A percentile compares a stretch with the other conserved stretches of the same genome.
Conservation (phyloP, 352 stramenopile genomes). For the Globisporangium spinosum region DNA sequence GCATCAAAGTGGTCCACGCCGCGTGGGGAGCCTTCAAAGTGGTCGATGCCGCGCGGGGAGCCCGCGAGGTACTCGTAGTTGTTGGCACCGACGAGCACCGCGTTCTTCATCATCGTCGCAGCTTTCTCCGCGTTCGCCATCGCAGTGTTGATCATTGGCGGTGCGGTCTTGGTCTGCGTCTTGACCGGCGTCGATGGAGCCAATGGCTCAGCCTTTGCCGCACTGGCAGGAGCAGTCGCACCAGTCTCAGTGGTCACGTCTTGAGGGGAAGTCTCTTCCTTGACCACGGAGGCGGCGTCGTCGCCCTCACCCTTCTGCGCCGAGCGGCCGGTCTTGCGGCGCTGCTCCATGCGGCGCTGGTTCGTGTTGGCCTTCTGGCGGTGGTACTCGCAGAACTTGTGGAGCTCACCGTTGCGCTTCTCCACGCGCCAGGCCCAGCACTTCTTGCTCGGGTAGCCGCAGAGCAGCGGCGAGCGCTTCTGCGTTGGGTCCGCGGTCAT, state of each 20-base stretch:
- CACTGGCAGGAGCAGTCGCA: background rate
- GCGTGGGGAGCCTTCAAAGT: slow-evolving; percentile 35
- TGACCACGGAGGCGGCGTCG: background rate
- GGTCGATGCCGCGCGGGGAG: slow-evolving; percentile 48
- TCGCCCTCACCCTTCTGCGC: slow-evolving; percentile 1
- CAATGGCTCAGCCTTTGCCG: background rate
- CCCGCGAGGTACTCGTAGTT: slow-evolving; percentile 1
- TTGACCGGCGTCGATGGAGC: background rate
- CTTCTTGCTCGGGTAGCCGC: slow-evolving; percentile 81
- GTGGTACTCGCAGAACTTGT: slow-evolving; percentile 87
- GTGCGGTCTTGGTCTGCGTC: background rate
- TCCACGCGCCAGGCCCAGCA: slow-evolving; percentile 76
- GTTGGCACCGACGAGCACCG: background rate
- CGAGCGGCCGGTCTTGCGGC: slow-evolving; percentile 55
- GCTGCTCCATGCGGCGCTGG: slow-evolving; percentile 81
- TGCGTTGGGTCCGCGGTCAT: slow-evolving; percentile 20
- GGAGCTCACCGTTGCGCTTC: slow-evolving; percentile 80
- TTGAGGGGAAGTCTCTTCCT: background rate
- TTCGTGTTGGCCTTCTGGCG: slow-evolving; percentile 83
- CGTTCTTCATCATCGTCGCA: slow-evolving; percentile 21
- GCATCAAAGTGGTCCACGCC: slow-evolving; percentile 47
- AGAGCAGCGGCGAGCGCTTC: slow-evolving; percentile 55
- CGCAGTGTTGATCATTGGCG: slow-evolving; percentile 18
- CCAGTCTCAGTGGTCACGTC: background rate
- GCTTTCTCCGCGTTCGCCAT: slow-evolving; percentile 18